Evolutionary conservation across 2,329 filamentous ascomycete genomes (phyloP).

Genomic region (Fusarium sp.): DNA sequence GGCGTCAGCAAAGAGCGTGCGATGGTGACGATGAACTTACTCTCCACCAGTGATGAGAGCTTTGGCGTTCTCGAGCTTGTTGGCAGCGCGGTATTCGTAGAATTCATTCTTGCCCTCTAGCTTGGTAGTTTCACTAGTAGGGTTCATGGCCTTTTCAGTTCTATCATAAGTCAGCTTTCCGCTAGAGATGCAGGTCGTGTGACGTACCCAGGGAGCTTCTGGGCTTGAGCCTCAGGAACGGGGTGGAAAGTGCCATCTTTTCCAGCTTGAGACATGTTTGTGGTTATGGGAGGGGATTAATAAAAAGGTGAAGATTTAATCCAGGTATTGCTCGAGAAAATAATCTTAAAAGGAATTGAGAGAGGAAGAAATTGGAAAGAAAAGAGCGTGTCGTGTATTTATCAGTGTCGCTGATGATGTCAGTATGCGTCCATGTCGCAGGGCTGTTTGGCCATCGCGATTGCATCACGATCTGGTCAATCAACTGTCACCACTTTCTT

Average conservation of each 20-base stretch:
- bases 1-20: rapidly evolving
- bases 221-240: constrained; percentile 51
- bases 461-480: constrained; percentile 20
- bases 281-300: neutral
- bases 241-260: constrained; percentile 52
- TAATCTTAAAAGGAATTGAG: neutral
- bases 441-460: constrained; percentile 23
- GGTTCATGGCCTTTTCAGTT: constrained; percentile 55
- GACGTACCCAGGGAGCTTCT: constrained; percentile 54
- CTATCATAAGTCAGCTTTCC: constrained; percentile 4
- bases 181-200: neutral
- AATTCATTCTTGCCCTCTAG: constrained; percentile 55
- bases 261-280: constrained; percentile 39
- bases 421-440: constrained; percentile 25
- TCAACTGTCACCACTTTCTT: neutral
- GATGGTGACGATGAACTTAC: constrained; percentile 50
- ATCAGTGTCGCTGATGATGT: constrained; percentile 23
- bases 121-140: constrained; percentile 56
- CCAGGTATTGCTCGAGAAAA: neutral
- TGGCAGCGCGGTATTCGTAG: constrained; percentile 58
- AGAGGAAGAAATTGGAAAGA: neutral
- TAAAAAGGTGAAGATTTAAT: neutral
- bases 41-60: constrained; percentile 68
- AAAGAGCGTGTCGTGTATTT: neutral
- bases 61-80: constrained; percentile 63